These are phyloP conservation scores for Alisma plantagoaquatica DNA, from an alignment of 106 monocot species.

Conservation along the genomic window DNA sequence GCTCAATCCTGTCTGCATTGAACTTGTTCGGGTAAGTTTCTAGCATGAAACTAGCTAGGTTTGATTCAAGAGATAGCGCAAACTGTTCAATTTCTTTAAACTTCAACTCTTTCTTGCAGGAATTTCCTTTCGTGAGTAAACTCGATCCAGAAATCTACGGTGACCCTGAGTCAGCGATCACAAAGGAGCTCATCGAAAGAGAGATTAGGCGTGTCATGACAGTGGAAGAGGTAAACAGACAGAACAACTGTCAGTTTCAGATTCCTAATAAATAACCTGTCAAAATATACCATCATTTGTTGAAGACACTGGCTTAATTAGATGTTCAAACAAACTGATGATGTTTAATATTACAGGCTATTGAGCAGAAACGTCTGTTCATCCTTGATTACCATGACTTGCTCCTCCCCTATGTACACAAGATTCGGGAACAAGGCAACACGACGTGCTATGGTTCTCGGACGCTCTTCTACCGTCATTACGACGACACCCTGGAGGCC, in stretches of 20 bases:
- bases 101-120: slow-evolving; percentile 19
- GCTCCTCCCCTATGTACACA: slow-evolving; percentile 44
- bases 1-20: slow-evolving; percentile 43
- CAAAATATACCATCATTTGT: no score
- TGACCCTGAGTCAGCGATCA: slow-evolving; percentile 47
- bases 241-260: background rate
- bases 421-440: slow-evolving; percentile 35
- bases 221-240: slow-evolving; percentile 30
- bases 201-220: slow-evolving; percentile 42
- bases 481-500: slow-evolving; percentile 27
- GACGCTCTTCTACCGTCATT: slow-evolving; percentile 39
- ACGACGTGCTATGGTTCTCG: slow-evolving; percentile 55
- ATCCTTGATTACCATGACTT: slow-evolving; percentile 70
- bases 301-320: no score
- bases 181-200: slow-evolving; percentile 34
- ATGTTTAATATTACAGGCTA: slow-evolving; percentile 21
- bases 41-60: background rate
- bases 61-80: background rate
- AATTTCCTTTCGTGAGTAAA: slow-evolving; percentile 39
- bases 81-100: no score
- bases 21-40: slow-evolving; percentile 29
- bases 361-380: slow-evolving; percentile 42
- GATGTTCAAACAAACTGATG: background rate
- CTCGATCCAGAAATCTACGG: slow-evolving; percentile 37
- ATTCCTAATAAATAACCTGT: background rate